Percentiles rank a stretch among this genome's conserved stretches.
Evolutionary conservation across 2,329 filamentous ascomycete genomes (phyloP).

Genomic region (Paraphoma chrysanthemicola): DNA sequence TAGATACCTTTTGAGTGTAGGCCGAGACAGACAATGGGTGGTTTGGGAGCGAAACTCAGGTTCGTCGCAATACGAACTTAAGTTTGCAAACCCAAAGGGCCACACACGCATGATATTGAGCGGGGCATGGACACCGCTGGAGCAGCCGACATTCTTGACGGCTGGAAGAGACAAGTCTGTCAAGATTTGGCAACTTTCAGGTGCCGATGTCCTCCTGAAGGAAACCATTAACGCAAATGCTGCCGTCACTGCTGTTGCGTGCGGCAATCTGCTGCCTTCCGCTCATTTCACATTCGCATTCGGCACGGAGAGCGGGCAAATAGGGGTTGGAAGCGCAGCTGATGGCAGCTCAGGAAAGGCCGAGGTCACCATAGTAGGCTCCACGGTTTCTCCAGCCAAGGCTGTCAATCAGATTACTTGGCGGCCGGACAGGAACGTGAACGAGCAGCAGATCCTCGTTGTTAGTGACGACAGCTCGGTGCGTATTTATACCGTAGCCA

Average conservation of each 20-base stretch:
- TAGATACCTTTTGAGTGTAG: conserved; percentile 80
- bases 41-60: conserved; percentile 68
- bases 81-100: conserved; percentile 77
- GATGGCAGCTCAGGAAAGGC: conserved; percentile 20
- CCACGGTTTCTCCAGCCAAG: conserved; percentile 29
- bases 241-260: conserved; percentile 40
- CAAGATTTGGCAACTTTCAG: conserved; percentile 61
- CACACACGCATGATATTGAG: conserved; percentile 93
- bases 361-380: conserved; percentile 17
- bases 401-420: conserved; percentile 43
- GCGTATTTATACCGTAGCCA: too few relatives aligned
- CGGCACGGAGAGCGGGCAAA: conserved; percentile 41
- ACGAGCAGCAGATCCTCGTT: neutral
- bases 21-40: conserved; percentile 89
- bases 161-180: conserved; percentile 89
- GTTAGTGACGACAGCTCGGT: neutral
- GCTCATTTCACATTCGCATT: conserved; percentile 33
- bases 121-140: conserved; percentile 72
- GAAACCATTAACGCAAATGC: conserved; percentile 29
- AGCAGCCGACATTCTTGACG: conserved; percentile 73
- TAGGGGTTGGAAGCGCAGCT: conserved; percentile 20
- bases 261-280: conserved; percentile 1
- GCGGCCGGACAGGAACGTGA: conserved; percentile 26
- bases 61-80: conserved; percentile 60
- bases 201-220: conserved; percentile 27